Evolutionary conservation across 2,329 filamentous ascomycete species (phyloP), one percentile per base, ranked within the genome.

Genomic region (Aspergillus sclerotialis): DNA sequence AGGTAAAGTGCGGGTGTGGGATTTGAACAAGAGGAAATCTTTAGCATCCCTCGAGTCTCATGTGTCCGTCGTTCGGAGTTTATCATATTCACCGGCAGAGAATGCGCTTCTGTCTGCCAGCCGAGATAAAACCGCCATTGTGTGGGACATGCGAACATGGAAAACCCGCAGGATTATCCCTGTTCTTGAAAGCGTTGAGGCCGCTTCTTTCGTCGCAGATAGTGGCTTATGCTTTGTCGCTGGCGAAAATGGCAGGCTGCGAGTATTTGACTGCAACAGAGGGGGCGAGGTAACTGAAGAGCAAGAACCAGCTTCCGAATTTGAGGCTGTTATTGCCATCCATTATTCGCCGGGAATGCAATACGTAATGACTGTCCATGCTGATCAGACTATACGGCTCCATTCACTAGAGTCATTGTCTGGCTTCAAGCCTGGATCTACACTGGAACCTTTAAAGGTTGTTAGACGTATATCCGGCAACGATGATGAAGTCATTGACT

Each of bases 401-500:
- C 87, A 90, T 58, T 78, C 76, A 2, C 58, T 63, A 18, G 52
- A 60, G 18, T 39, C 59, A n/a, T 38, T 68, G 24, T 50, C 50
- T 14, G 42, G 47, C 26, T 58, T 56, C 37, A 56, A 56, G 30
- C 50, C 56, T 23, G 44, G 64, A 38, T 48, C 70, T 55, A 50
- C 67, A 62, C 54, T 84, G 64, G 59, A 66, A n/a, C 65, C 75
- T n/a, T 59, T 82, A 15, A 68, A 73, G 7, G 52, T 80, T 1
- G 73, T 84, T 28, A 78, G 84, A 46, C 78, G 87, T 28, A 93
- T 98, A 46, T 94, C 90, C 4, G 93, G 92, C 34, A 95, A 92
- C 5, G 88, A 96, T 59, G 93, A 98, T 57, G 92, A 98, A 59
- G 88, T 98, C 33, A 95, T 98, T 47, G 93, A 98, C 55, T 68